Evolutionary conservation across 2,329 filamentous ascomycete genomes (phyloP), one percentile per base, ranked within the genome.

Genomic region (Exophiala dermatitidis): DNA sequence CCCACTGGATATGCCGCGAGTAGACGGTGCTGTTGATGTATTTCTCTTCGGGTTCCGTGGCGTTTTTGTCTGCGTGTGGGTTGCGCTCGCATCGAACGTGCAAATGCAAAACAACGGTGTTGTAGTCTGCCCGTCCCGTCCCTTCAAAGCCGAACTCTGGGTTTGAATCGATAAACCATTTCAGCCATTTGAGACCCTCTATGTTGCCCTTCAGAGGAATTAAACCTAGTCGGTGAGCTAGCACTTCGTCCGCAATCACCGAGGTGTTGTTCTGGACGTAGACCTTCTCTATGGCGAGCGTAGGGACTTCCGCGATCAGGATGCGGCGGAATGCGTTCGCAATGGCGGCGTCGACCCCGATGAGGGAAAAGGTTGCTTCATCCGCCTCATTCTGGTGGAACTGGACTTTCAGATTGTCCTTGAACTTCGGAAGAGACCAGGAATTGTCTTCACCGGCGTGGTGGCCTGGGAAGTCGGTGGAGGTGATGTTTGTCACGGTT

Each of bases 291-390:
- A 98, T 90, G 62, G 94, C 93, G 43, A 98, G 80, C 1, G 90
- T 93, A 12, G 91, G 90, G 49, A 98, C 87, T 75, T 98, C 94
- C 62, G 91, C 81, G 70, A 98, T 86, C 65, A 97, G 80, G 65
- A 97, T 97, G 64, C 93, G 89, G 57, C 93, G 90, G 77, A 97
- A 95, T 66, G 94, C 93, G 70, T 98, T 98, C 66, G 93, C 89
- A 68, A 98, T 83, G 50, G 89, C 85, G 65, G 93, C 90, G 69
- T 98, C 93, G 64, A 96, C 74, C 63, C 91, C 90, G 64, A 95
- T 80, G 60, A 98, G 82, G 33, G 90, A 96, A 76, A 98, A 98
- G 52, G 85, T 85, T 41, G 88, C 77, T 65, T 95, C 83, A 67
- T 82, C 80, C 54, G 79, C 79, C 46, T 86, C 79, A 69, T 94